phyloP scores from a whole-genome alignment of 2,329 filamentous ascomycete genomes.

The Pseudogymnoascus sp. region DNA sequence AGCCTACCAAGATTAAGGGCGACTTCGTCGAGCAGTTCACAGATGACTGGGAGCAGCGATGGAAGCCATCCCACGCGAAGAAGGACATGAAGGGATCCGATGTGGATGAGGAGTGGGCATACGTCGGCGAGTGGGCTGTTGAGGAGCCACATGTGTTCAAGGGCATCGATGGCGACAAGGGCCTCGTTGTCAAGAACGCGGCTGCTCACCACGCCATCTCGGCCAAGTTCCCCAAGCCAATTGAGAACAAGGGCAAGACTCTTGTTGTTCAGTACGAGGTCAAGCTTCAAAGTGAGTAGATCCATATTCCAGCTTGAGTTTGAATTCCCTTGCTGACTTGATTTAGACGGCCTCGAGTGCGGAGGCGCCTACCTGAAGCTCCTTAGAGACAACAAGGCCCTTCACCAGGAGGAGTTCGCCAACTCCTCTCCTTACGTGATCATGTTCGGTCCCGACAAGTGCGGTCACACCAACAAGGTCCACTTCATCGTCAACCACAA shows the following conservation, averaged over 20 bases:
- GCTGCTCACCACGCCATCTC: constrained; percentile 99
- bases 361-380: constrained; percentile 99
- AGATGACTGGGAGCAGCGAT: constrained; percentile 87
- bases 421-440: constrained; percentile 97
- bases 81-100: constrained; percentile 72
- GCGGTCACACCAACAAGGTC: constrained; percentile 97
- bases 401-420: constrained; percentile 95
- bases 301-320: not conserved
- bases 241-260: constrained; percentile 95
- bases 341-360: constrained; percentile 82
- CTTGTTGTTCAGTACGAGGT: constrained; percentile 98
- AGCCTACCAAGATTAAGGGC: constrained; percentile 85
- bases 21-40: constrained; percentile 98
- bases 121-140: constrained; percentile 92
- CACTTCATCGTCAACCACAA: constrained; percentile 99
- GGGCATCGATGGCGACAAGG: constrained; percentile 92
- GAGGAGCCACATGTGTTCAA: constrained; percentile 89
- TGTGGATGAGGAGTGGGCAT: constrained; percentile 88
- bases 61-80: constrained; percentile 94
- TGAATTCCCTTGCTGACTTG: constrained; percentile 28
- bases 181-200: constrained; percentile 94
- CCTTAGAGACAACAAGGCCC: constrained; percentile 92
- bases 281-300: constrained; percentile 85
- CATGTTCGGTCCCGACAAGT: constrained; percentile 99
- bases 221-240: constrained; percentile 92